Base-by-base conservation (phyloP, 2,329 filamentous ascomycete genomes). In the Fusarium sterilihyphosum region DNA sequence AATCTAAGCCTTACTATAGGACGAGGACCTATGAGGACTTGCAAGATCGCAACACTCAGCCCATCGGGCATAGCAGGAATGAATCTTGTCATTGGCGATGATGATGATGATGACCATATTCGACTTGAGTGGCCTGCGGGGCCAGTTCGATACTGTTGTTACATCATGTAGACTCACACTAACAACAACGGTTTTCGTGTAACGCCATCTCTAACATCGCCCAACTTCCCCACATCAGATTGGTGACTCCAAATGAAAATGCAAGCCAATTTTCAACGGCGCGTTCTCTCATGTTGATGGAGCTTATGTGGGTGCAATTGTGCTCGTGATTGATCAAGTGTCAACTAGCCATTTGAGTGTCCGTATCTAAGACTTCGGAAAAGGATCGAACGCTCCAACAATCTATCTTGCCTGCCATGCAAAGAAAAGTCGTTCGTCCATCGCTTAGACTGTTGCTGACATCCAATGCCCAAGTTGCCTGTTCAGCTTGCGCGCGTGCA, bases 131-230 rank as follows among this genome's bases (percentile, higher is more conserved):
- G 53, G 50, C n/a, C 38, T 61, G 71, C 46, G 58, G 71, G 71
- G 67, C 58, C 46, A 63, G 67, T 71, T 73, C 54, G 58, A 63
- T 67, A 31, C 60, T 70, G 61, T 66, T 73, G 61, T 71, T 73
- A 67, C 67, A 72, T 74, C 58, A 64, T 71, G 31, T 69, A 53
- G 60, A 74, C 49, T 54, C 62, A 67, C 65, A 73, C 72, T 71
- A 70, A 67, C 49, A 73, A 71, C 70, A 74, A 74, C 71, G 71
- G 71, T 71, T 74, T 68, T 67, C 61, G 62, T 66, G 59, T 61
- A 66, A 71, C 71, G 44, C 62, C 67, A 74, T 73, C 44, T 67
- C 56, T 54, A 65, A 58, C 56, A 52, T 67, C 53, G 54, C 47
- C 61, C 56, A 60, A 56, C 50, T 62, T 73, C 66, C 69, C 67